Conservation (phyloP, 148 eudicot species). For the Dysphania ambrosioides region DNA sequence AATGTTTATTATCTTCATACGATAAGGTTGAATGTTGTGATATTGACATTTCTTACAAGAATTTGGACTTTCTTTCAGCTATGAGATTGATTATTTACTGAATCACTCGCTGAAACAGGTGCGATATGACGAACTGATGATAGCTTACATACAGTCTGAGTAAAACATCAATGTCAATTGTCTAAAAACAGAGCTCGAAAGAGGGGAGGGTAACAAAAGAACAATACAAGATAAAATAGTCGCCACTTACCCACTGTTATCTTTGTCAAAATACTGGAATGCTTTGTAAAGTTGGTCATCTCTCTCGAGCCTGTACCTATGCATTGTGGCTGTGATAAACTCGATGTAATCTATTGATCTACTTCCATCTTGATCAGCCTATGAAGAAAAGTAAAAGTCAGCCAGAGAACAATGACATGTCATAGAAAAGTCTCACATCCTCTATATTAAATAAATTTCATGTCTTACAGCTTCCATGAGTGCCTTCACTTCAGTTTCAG, state of each 20-base stretch:
- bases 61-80: neutral
- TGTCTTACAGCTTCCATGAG: constrained; percentile 88
- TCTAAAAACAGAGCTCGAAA: neutral
- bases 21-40: neutral
- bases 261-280: constrained; percentile 74
- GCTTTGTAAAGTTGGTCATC: constrained; percentile 80
- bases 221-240: neutral
- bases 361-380: constrained; percentile 94
- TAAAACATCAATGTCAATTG: neutral
- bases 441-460: neutral
- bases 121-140: neutral
- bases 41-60: neutral
- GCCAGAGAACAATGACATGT: neutral
- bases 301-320: constrained; percentile 71
- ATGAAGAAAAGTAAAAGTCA: constrained; percentile 8
- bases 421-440: neutral
- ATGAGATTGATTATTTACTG: neutral
- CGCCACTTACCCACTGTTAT: constrained; percentile 63
- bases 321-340: constrained; percentile 91
- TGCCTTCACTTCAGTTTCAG: constrained; percentile 81
- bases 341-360: constrained; percentile 91
- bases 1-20: neutral
- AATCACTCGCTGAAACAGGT: neutral
- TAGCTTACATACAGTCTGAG: neutral
- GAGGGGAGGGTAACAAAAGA: too few species aligned